Conservation (phyloP, 2,329 filamentous ascomycete species). For the Fusarium sp. region DNA sequence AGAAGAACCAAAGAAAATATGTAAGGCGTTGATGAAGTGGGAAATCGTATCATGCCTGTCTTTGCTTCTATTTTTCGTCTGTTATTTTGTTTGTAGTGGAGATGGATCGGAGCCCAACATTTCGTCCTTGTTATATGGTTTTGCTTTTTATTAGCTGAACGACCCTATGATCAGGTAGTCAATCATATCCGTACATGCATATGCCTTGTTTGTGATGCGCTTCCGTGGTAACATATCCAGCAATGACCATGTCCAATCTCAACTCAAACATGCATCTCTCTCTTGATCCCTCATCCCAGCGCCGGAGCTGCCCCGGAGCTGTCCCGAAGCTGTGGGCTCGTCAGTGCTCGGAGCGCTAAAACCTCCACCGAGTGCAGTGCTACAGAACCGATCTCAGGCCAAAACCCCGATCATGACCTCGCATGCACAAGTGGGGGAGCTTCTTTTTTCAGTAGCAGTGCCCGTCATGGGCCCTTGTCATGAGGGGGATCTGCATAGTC, state of each 20-base stretch:
- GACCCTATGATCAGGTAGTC: background rate
- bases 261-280: too few species aligned
- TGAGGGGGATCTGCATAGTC: slow-evolving; percentile 38
- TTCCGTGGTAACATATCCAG: too few species aligned
- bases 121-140: background rate
- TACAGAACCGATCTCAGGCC: slow-evolving; percentile 22
- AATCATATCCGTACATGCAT: background rate
- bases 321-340: slow-evolving; percentile 1
- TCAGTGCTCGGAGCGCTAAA: background rate
- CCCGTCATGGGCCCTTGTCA: slow-evolving; percentile 39
- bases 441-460: slow-evolving; percentile 22
- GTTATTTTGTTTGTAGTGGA: background rate
- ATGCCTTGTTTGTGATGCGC: too few species aligned
- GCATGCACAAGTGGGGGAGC: slow-evolving; percentile 15
- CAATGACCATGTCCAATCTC: too few species aligned
- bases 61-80: background rate
- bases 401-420: slow-evolving; percentile 39
- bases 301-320: background rate
- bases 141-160: slow-evolving; percentile 27
- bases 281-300: background rate
- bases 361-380: too few species aligned
- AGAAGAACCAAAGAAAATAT: background rate
- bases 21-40: background rate
- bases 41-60: slow-evolving; percentile 17
- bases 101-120: background rate